A percentile compares a stretch with the other conserved stretches of the same genome.
Evolutionary conservation across 2,329 filamentous ascomycete species (phyloP).

Genomic region (Fusarium devonianum): DNA sequence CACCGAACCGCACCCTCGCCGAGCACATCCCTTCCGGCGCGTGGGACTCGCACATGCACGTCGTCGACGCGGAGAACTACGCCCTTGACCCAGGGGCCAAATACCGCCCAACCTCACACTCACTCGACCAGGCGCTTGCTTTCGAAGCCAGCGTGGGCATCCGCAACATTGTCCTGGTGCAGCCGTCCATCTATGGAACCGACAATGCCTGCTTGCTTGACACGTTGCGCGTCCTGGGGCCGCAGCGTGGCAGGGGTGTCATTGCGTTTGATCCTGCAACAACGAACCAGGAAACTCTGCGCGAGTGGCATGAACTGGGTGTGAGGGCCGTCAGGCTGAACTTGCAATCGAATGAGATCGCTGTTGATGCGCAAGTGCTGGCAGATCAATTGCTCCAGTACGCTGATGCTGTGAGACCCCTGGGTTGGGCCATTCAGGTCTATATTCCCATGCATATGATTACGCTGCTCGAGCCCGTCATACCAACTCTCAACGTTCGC

Average conservation of each 20-base stretch:
- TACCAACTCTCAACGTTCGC: conserved; percentile 57
- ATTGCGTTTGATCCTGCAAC: conserved; percentile 61
- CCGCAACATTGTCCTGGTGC: conserved; percentile 64
- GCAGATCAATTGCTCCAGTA: conserved; percentile 53
- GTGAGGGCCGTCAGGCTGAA: conserved; percentile 68
- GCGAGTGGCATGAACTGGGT: conserved; percentile 62
- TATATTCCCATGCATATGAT: conserved; percentile 63
- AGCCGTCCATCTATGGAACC: conserved; percentile 67
- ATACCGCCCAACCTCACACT: conserved; percentile 60
- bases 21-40: conserved; percentile 51
- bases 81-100: conserved; percentile 56
- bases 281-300: conserved; percentile 48
- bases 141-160: conserved; percentile 62
- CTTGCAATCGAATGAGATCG: conserved; percentile 59
- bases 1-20: conserved; percentile 9
- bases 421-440: conserved; percentile 65
- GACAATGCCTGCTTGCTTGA: conserved; percentile 67
- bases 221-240: conserved; percentile 58
- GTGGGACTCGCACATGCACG: conserved; percentile 72
- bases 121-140: conserved; percentile 56
- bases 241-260: conserved; percentile 59
- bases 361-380: conserved; percentile 51
- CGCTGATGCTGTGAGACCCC: conserved; percentile 56
- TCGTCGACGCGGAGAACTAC: conserved; percentile 61
- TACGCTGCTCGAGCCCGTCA: conserved; percentile 55